Evolutionary conservation across 2,329 filamentous ascomycete genomes (phyloP), one percentile per base, ranked within the genome.

Genomic region (Cladosporium phlei): DNA sequence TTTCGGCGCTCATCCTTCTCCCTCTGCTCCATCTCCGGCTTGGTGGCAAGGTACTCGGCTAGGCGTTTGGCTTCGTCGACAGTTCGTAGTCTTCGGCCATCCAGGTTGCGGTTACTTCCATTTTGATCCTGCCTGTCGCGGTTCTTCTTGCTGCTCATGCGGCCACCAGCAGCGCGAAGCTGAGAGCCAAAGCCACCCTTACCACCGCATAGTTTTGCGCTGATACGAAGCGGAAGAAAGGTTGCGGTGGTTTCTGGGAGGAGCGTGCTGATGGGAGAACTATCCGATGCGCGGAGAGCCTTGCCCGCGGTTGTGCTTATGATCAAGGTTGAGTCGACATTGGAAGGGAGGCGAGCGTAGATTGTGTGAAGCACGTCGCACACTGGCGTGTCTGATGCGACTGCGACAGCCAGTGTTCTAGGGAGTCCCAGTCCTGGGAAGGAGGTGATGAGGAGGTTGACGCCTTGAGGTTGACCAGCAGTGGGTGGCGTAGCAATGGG

Each of bases 171-270:
- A 0, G 94, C 93, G 62, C 94, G 88, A 28, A 98, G 82, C 67
- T 98, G 94, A 2, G 91, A 97, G 45, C 93, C 93, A 65, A 98
- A 98, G 61, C 93, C 93, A 67, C 93, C 93, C 65, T 98, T 98
- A 64, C 94, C 94, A 71, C 94, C 93, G 57, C 85, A 86, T 29
- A 96, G 71, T 5, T 86, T 85, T 2, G 84, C 74, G 5, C 82
- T 84, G 22, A 98, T 80, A 45, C 89, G 87, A 3, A 98, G 77
- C 0, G 89, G 84, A 12, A 98, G 75, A 55, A 97, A 83, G 25
- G 81, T 80, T 71, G 60, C 63, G n/a, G 34, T 40, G 25, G 55
- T 44, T 38, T 47, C 53, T 22, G 76, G 70, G 28, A 93, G 75
- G 16, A 89, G 76, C 10, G 75, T 74, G 9, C 79, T 78, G 21